Evolutionary conservation across 2,329 filamentous ascomycete species (phyloP), one percentile per base, ranked within the genome.

Genomic region (Raffaelea ambrosiae): DNA sequence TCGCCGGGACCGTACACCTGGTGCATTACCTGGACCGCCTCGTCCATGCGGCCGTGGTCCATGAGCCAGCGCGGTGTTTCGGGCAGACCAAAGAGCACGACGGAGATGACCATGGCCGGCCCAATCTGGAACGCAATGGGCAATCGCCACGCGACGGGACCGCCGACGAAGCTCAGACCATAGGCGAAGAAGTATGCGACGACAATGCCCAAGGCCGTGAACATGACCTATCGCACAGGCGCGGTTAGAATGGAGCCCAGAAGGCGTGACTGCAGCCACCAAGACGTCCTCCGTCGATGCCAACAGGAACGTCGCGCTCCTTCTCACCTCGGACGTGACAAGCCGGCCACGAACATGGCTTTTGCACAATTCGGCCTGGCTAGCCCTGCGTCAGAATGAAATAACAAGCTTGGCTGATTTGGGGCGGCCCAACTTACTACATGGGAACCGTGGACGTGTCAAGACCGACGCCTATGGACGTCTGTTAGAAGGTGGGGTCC

Each of bases 131-230:
- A 61, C 3, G 72, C 73, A 41, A 77, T 74, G 21, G 74, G 74
- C 59, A 78, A 77, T 1, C 75, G 70, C 74, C 74, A 78, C 20
- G 67, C 64, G 13, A 77, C 66, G 51, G 72, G 69, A 14, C 59
- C 57, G 3, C 58, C 59, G 2, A 70, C 70, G 35, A 58, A 67
- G 3, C 65, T 66, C 13, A 63, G 62, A 13, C 66, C 66, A 49
- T 73, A 76, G 40, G 74, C 72, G 54, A 76, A 62, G 73, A 73
- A 61, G 47, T 63, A 63, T 0, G 59, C 57, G 33, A 62, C 51
- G 5, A n/a, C n/a, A n/a, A n/a, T n/a, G n/a, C n/a, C n/a, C n/a
- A n/a, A n/a, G n/a, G n/a, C n/a, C n/a, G 52, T 53, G 29, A 33
- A 9, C 16, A 9, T 16, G 16, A 33, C 31, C 31, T 33, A 16